phyloP scores from a whole-genome alignment of 2,329 filamentous ascomycete genomes.

The Paecilomyces sp. region DNA sequence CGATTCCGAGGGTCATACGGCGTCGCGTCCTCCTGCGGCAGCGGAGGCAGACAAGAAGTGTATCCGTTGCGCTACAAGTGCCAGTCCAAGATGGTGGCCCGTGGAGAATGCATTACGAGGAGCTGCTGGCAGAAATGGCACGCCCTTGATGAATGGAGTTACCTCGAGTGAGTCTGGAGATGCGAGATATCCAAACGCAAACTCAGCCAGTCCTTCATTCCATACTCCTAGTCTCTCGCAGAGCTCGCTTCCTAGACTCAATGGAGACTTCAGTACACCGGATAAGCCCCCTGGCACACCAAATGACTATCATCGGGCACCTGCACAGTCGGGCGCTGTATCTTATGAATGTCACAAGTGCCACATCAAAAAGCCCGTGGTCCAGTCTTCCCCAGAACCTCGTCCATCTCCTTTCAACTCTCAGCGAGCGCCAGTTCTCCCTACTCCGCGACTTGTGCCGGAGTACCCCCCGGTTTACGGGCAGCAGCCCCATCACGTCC shows the following conservation, averaged over 20 bases:
- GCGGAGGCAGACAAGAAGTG: constrained; percentile 25
- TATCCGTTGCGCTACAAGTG: constrained; percentile 31
- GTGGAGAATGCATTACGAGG: constrained; percentile 47
- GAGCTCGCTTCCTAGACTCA: constrained; percentile 16
- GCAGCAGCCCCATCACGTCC: constrained; percentile 19
- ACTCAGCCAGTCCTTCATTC: constrained; percentile 17
- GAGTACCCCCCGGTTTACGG: constrained; percentile 24
- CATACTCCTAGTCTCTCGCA: constrained; percentile 18
- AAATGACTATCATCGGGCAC: background rate
- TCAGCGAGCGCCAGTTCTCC: constrained; percentile 24
- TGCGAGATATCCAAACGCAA: constrained; percentile 5
- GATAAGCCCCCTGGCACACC: constrained; percentile 3
- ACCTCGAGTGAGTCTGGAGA: constrained; percentile 12
- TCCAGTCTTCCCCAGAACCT: constrained; percentile 25
- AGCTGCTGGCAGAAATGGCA: constrained; percentile 42
- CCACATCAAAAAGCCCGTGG: constrained; percentile 39
- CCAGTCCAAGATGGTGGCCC: constrained; percentile 55
- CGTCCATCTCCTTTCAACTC: constrained; percentile 26
- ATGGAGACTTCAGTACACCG: constrained; percentile 19
- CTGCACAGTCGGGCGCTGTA: constrained; percentile 12
- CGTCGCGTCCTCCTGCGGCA: constrained; percentile 11
- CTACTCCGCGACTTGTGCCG: constrained; percentile 20
- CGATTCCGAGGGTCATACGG: constrained; percentile 19
- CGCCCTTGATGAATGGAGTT: constrained; percentile 25
- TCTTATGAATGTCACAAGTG: constrained; percentile 73